Percentiles rank a stretch among this genome's conserved stretches.
Conservation (phyloP, 192 early-diverging fungal species). For the Dimargaris xerosporica region DNA sequence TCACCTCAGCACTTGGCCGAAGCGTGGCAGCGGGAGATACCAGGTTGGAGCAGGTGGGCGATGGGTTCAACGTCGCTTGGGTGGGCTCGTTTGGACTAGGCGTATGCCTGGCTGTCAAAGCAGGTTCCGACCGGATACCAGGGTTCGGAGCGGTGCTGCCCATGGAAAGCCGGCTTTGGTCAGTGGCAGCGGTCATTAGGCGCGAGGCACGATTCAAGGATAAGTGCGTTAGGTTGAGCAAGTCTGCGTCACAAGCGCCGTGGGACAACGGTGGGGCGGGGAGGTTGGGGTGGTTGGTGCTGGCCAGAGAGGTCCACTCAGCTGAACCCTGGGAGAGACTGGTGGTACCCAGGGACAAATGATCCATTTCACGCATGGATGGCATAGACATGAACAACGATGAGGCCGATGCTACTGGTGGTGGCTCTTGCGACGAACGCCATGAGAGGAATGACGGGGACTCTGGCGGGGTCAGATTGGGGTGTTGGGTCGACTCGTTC, state of each 20-base stretch:
- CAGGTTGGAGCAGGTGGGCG: neutral
- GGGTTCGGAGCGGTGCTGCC: neutral
- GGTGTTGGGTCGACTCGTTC: too few species aligned
- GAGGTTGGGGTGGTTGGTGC: slow-evolving; percentile 1
- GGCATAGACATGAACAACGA: neutral
- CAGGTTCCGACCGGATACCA: neutral
- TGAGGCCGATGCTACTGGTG: neutral
- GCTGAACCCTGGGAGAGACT: neutral
- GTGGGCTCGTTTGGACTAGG: neutral
- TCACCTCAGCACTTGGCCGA: too few species aligned
- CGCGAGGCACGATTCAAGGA: neutral
- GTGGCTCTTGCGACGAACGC: neutral
- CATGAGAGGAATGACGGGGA: neutral
- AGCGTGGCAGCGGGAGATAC: too few species aligned
- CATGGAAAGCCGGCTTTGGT: neutral
- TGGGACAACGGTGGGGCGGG: neutral
- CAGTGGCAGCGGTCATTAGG: neutral
- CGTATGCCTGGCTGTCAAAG: neutral
- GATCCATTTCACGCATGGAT: neutral
- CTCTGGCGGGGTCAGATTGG: too few species aligned
- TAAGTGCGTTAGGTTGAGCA: neutral
- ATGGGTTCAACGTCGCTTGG: neutral
- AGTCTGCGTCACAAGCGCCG: neutral
- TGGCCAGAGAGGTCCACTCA: slow-evolving; percentile 7
- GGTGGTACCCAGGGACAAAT: neutral